phyloP scores from a whole-genome alignment of 2,329 filamentous ascomycete species.

The Sporothrix brasiliensis region DNA sequence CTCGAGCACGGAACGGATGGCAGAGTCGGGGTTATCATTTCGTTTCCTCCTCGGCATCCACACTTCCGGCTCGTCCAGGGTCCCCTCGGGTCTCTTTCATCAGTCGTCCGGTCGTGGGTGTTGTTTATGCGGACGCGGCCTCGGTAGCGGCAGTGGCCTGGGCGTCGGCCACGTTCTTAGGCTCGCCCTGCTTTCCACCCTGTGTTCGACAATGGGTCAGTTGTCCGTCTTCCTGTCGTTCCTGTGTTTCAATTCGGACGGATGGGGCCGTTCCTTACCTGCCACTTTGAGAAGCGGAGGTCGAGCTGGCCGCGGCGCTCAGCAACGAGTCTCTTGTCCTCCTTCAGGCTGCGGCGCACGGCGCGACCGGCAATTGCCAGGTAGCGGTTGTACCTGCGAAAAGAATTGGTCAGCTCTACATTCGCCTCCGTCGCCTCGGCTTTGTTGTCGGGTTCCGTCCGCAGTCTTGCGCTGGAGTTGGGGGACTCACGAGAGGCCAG shows the following conservation, averaged over 20 bases:
- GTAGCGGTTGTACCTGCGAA: constrained; percentile 96
- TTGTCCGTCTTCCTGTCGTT: constrained; percentile 3
- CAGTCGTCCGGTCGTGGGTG: not conserved
- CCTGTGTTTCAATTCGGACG: not conserved
- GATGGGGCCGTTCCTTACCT: constrained; percentile 59
- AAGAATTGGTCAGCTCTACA: constrained; percentile 18
- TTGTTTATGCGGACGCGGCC: constrained; percentile 36
- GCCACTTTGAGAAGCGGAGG: constrained; percentile 90
- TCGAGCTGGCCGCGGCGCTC: constrained; percentile 92
- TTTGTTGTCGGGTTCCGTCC: not conserved
- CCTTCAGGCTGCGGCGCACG: constrained; percentile 95
- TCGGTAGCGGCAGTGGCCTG: constrained; percentile 49
- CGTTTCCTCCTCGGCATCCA: not conserved
- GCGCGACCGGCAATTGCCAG: constrained; percentile 91
- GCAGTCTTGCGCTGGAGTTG: not conserved
- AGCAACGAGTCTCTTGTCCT: constrained; percentile 81
- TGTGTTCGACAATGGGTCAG: constrained; percentile 64
- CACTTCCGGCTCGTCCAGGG: not conserved
- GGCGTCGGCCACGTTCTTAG: constrained; percentile 68
- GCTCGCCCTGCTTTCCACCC: constrained; percentile 95
- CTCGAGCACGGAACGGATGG: not conserved
- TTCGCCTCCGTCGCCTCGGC: not conserved
- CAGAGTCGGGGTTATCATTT: not conserved
- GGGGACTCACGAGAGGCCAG: constrained; percentile 84
- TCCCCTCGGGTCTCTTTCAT: not conserved